Evolutionary conservation across 2,329 filamentous ascomycete genomes (phyloP).

Genomic region (Colletotrichum sp.): DNA sequence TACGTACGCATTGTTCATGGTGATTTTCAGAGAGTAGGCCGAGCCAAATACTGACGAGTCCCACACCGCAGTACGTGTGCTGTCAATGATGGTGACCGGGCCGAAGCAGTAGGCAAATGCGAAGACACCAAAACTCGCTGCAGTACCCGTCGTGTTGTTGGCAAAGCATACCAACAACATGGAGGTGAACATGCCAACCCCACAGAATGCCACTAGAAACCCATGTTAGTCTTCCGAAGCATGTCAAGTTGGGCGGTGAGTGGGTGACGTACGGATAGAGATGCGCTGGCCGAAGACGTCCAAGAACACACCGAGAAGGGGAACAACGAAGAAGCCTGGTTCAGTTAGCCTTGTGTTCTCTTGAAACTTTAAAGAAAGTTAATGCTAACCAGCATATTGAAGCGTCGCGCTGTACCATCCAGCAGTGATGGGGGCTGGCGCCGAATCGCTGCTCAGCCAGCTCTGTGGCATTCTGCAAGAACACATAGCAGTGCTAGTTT

Average conservation of each 20-base stretch:
- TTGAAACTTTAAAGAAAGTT: fast-evolving
- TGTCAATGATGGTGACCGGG: conserved; percentile 63
- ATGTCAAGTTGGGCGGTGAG: too few relatives aligned
- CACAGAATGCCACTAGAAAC: conserved; percentile 42
- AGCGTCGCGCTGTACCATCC: conserved; percentile 65
- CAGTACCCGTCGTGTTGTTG: conserved; percentile 52
- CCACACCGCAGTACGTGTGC: conserved; percentile 64
- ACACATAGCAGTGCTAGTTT: conserved; percentile 62
- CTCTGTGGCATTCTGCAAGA: conserved; percentile 63
- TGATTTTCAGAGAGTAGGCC: conserved; percentile 64
- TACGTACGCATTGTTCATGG: conserved; percentile 56
- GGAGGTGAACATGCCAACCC: conserved; percentile 45
- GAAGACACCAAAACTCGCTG: conserved; percentile 64
- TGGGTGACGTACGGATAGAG: conserved; percentile 33
- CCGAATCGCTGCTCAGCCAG: conserved; percentile 64
- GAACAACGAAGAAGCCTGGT: conserved; percentile 60
- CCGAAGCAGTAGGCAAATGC: conserved; percentile 61
- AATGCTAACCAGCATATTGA: conserved; percentile 48
- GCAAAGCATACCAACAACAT: conserved; percentile 62
- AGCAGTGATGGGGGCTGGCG: conserved; percentile 55
- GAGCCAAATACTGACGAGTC: conserved; percentile 64
- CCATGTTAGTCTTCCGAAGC: not conserved
- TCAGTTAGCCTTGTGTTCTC: not conserved
- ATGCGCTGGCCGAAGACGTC: conserved; percentile 60
- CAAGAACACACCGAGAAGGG: conserved; percentile 58